Evolutionary conservation across 169 alveolate species (phyloP), one percentile per base, ranked within the genome.

Genomic region (Plasmodium relictum): DNA sequence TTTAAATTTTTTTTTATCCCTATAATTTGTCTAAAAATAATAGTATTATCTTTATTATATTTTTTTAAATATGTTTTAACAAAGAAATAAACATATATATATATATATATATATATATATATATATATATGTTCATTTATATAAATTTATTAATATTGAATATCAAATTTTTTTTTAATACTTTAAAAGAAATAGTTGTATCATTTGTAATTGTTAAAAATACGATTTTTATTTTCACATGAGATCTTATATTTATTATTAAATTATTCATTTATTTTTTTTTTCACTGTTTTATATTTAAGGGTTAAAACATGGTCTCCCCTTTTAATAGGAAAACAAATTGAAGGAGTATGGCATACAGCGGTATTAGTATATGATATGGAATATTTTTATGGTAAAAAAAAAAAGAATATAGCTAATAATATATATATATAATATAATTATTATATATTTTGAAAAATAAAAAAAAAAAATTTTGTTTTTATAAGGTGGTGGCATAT

Each of bases 341-440:
- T 98, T 39, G 99, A 97, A 3, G 99, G 99, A 20, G 95, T 98
- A 16, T 98, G 99, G 98, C 99, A 98, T 86, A 97, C 98, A n/a
- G 98, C 98, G 18, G 94, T 97, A 12, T 95, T 93, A 16, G 98
- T 97, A 12, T 96, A 89, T 91, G 98, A 97, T 14, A 94, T 95
- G 83, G 99, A 98, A 92, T 98, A 95, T 90, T 98, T 95, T 92
- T 98, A 95, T 87, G 99, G 95, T 96, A 93, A 70, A 54, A 72
- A 68, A 22, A 42, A 37, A 59, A 2, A 24, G 8, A 37, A 16
- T 14, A 9, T 10, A 22, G 5, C 3, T 10, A 20, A 62, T 2
- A 0, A 2, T 24, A 62, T 12, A 62, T 7, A 31, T 22, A 62
- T 62, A 24, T 4, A 0, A 22, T 20, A 24, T n/a, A 62, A 9